Evolutionary conservation across 352 stramenopile genomes (phyloP).

Genomic region (Globisporangium parvum): DNA sequence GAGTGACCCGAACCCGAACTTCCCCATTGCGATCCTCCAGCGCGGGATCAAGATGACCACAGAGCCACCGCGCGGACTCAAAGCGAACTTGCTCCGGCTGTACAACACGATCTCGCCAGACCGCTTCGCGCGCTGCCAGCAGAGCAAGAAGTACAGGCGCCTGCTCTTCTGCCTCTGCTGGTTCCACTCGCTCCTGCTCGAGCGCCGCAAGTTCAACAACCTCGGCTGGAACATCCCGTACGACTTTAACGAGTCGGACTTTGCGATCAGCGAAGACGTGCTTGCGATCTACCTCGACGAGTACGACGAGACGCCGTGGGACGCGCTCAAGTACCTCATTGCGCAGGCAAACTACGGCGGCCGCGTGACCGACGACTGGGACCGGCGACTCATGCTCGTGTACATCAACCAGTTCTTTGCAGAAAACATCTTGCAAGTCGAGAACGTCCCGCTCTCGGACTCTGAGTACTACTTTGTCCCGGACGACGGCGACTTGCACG

Average conservation of each 20-base stretch:
- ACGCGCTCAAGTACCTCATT: slow-evolving; percentile 94
- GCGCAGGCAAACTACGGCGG: slow-evolving; percentile 96
- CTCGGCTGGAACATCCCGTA: slow-evolving; percentile 97
- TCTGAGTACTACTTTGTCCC: slow-evolving; percentile 93
- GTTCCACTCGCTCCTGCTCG: slow-evolving; percentile 95
- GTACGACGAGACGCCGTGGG: slow-evolving; percentile 91
- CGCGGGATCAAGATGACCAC: slow-evolving; percentile 96
- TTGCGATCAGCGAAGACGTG: slow-evolving; percentile 94
- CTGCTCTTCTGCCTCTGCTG: slow-evolving; percentile 94
- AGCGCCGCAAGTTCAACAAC: slow-evolving; percentile 95
- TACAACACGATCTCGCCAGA: slow-evolving; percentile 92
- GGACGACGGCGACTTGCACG: slow-evolving; percentile 82
- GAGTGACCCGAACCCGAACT: slow-evolving; percentile 91
- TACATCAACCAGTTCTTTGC: slow-evolving; percentile 96
- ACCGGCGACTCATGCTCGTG: slow-evolving; percentile 92
- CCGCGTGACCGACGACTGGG: slow-evolving; percentile 95
- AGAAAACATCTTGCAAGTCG: slow-evolving; percentile 78
- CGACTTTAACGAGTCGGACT: slow-evolving; percentile 97
- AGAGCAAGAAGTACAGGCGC: slow-evolving; percentile 89
- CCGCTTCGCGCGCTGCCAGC: slow-evolving; percentile 77
- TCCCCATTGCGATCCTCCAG: slow-evolving; percentile 94
- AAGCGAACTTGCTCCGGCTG: slow-evolving; percentile 90
- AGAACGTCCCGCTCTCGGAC: slow-evolving; percentile 85
- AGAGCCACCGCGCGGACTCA: slow-evolving; percentile 89
- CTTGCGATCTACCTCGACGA: slow-evolving; percentile 93